Base-by-base conservation (phyloP, 106 monocot genomes). In the Dendrobium nobile region DNA sequence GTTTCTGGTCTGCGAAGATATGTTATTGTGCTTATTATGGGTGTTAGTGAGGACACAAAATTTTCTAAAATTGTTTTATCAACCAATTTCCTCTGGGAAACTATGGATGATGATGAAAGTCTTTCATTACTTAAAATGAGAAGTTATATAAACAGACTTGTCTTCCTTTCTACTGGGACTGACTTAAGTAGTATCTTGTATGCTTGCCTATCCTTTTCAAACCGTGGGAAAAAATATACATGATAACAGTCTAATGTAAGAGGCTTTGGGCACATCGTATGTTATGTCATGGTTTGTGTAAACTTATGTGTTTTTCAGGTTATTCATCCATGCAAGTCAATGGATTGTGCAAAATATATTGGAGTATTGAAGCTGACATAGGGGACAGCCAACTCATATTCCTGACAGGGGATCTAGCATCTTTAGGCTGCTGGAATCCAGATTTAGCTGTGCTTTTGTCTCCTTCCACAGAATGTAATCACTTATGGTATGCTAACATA, bases 391-490 rank as follows among this genome's bases (percentile, higher is more conserved):
- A 86, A 17, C 54, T 88, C 56, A 77, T 97, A 55, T 92, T 89
- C 33, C 16, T 97, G 61, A 91, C 92, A 26, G 97, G 97, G 18
- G 94, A 94, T 84, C 89, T 84, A 31, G 85, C 85, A 83, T 77
- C 87, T 43, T 87, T 97, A 84, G 97, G 97, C 45, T 91, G 90
- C 75, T 97, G 97, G 97, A 89, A 94, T 73, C 90, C 92, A 56
- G 80, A 89, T 15, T 85, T 86, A 87, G 97, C 92, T 74, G 78
- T 94, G 89, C 85, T 79, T 45, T 86, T 97, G 70, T 85, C 89
- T 85, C 89, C 85, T 10, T 94, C 82, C 44, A 75, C 72, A 47
- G 91, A 83, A 77, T 20, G 73, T 75, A 54, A 79, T 80, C 89
- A 91, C 79, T 78, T 94, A 75, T 97, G 94, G 94, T 84, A 64